Evolutionary conservation across 768 basidiomycete species (phyloP).

Genomic region (Tricholoma saponaceum): DNA sequence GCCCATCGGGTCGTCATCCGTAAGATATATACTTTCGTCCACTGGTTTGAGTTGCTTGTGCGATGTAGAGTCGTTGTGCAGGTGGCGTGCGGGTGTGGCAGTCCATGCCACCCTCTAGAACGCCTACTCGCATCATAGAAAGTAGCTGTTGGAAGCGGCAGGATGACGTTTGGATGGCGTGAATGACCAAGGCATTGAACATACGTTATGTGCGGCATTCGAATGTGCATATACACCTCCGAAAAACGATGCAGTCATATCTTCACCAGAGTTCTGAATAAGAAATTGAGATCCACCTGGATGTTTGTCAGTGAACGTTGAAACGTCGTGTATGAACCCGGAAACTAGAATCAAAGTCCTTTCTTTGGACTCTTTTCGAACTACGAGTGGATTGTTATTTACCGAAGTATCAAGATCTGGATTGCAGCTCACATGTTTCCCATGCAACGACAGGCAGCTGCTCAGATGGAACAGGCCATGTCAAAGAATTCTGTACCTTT

Average conservation of each 20-base stretch:
- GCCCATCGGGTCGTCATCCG: not conserved
- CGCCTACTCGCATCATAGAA: conserved; percentile 74
- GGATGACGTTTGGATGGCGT: not conserved
- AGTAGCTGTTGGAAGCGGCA: conserved; percentile 43
- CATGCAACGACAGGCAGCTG: conserved; percentile 75
- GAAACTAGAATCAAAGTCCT: conserved; percentile 69
- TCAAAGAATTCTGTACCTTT: conserved; percentile 53
- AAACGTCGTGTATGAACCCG: conserved; percentile 86
- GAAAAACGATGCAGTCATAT: conserved; percentile 82
- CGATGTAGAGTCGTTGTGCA: conserved; percentile 38
- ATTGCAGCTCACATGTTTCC: conserved; percentile 63
- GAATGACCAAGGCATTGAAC: conserved; percentile 18
- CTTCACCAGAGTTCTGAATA: conserved; percentile 60
- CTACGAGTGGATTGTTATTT: conserved; percentile 28
- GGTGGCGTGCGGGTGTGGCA: conserved; percentile 43
- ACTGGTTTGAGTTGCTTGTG: conserved; percentile 12
- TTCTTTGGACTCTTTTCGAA: conserved; percentile 62
- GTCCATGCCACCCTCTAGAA: conserved; percentile 60
- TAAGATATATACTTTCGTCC: not conserved
- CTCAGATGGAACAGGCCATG: conserved; percentile 55
- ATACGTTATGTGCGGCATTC: conserved; percentile 76
- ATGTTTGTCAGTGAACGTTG: conserved; percentile 68
- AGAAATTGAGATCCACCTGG: conserved; percentile 75
- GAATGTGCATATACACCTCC: conserved; percentile 83
- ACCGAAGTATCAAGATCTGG: not conserved